A percentile compares a stretch with the other conserved stretches of the same genome.
phyloP scores from a whole-genome alignment of 108 stramenopile species.

The Cylindrotheca fusiformis region DNA sequence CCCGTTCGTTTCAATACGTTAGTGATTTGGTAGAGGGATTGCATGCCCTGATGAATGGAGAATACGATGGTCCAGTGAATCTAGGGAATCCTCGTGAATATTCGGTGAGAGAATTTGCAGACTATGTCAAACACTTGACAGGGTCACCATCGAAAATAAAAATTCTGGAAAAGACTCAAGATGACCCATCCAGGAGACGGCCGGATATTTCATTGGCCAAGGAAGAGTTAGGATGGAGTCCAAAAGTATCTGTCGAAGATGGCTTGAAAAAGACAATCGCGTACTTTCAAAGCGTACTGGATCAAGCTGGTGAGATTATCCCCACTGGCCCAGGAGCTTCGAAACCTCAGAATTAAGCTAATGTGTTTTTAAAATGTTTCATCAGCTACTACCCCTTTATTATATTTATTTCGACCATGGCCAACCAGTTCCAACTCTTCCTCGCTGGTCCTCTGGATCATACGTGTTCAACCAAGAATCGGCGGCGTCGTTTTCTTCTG shows the following conservation, averaged over 20 bases:
- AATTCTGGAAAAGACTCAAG: constrained; percentile 69
- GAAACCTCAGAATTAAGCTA: constrained; percentile 46
- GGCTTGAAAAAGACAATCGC: constrained; percentile 91
- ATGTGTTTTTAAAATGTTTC: neutral
- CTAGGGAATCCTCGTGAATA: constrained; percentile 98
- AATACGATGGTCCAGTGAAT: constrained; percentile 92
- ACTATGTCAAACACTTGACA: constrained; percentile 76
- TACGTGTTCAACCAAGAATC: constrained; percentile 77
- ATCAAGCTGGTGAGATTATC: constrained; percentile 80
- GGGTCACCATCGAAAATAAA: constrained; percentile 66
- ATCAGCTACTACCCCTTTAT: neutral
- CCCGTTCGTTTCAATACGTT: constrained; percentile 98
- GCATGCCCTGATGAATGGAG: constrained; percentile 93
- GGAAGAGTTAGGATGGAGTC: constrained; percentile 89
- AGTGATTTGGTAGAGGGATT: constrained; percentile 97
- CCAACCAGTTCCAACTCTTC: constrained; percentile 74
- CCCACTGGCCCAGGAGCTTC: constrained; percentile 82
- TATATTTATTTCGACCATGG: constrained; percentile 49
- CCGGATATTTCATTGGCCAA: constrained; percentile 95
- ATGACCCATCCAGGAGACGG: constrained; percentile 94
- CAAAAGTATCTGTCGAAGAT: constrained; percentile 78
- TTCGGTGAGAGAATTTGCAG: constrained; percentile 91
- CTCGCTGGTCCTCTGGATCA: constrained; percentile 71
- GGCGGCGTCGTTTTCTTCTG: constrained; percentile 35
- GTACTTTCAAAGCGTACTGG: constrained; percentile 89